These are phyloP conservation scores for Gossypium laxum DNA, from an alignment of 441 rosid species.

Conservation along the genomic window DNA sequence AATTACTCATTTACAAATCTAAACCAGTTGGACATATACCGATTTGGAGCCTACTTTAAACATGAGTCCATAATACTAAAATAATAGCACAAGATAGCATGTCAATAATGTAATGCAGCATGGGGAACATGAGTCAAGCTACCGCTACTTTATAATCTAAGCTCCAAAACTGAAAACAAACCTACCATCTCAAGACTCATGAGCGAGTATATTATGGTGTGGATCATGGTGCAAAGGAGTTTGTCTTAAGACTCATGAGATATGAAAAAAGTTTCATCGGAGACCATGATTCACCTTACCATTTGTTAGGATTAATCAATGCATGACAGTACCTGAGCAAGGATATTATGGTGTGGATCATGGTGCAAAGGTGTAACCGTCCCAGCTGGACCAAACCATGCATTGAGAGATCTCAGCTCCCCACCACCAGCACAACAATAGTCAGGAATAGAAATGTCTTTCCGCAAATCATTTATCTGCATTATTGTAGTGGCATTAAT, in stretches of 20 bases:
- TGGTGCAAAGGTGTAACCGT: constrained; percentile 93
- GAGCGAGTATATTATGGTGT: constrained; percentile 86
- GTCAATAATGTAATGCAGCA: not conserved
- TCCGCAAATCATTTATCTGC: constrained; percentile 72
- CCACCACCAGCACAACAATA: constrained; percentile 89
- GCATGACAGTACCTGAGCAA: constrained; percentile 58
- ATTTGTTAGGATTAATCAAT: not conserved
- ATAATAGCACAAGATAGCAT: not conserved
- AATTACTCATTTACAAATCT: not conserved
- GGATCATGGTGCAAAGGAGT: constrained; percentile 56
- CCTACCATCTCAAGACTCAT: constrained; percentile 3
- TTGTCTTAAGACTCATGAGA: not conserved
- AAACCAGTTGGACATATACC: not conserved
- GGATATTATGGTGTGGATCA: constrained; percentile 93
- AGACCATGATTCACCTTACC: not conserved
- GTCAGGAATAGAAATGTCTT: constrained; percentile 78
- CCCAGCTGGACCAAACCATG: constrained; percentile 95
- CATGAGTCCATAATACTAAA: not conserved
- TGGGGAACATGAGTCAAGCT: not conserved
- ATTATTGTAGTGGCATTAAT: constrained; percentile 9
- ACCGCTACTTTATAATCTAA: not conserved
- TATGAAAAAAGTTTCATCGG: not conserved
- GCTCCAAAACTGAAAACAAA: not conserved
- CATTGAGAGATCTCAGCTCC: constrained; percentile 72
- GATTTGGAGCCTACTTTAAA: not conserved